Conservation (phyloP, 2,329 filamentous ascomycete species). For the Xylaria arbuscula region DNA sequence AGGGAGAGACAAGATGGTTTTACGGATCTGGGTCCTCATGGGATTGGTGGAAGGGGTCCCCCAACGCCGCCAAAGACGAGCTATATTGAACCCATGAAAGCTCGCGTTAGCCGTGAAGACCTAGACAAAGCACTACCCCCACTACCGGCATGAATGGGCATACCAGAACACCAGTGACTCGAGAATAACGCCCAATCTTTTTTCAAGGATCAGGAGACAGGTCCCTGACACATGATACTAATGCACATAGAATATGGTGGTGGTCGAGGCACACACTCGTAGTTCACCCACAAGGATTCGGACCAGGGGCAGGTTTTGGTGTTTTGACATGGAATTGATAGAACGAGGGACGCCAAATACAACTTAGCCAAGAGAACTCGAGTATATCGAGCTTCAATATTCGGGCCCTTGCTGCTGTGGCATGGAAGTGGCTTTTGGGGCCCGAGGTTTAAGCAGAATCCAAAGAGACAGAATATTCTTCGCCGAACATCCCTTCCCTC, state of each 20-base stretch:
- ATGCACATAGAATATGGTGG: slow-evolving; percentile 34
- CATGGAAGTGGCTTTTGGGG: slow-evolving; percentile 8
- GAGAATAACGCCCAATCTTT: background rate
- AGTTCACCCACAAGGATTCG: slow-evolving; percentile 20
- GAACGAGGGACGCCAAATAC: slow-evolving; percentile 15
- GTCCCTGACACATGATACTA: slow-evolving; percentile 21
- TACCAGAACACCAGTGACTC: background rate
- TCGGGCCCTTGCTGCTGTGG: slow-evolving; percentile 6
- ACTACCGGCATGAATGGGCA: slow-evolving; percentile 55
- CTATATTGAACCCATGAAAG: slow-evolving; percentile 53
- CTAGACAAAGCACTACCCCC: slow-evolving; percentile 71
- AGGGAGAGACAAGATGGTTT: slow-evolving; percentile 51
- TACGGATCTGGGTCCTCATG: slow-evolving; percentile 49
- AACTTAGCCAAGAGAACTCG: slow-evolving; percentile 2
- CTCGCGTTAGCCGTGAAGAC: slow-evolving; percentile 64
- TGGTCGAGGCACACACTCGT: slow-evolving; percentile 17
- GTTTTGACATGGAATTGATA: slow-evolving; percentile 28
- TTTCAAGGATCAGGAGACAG: slow-evolving; percentile 14
- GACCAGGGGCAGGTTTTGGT: slow-evolving; percentile 23
- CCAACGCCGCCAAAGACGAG: slow-evolving; percentile 62
- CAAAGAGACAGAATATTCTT: slow-evolving; percentile 4
- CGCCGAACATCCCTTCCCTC: background rate
- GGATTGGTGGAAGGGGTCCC: slow-evolving; percentile 52
- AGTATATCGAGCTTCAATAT: background rate
- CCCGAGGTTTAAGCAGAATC: background rate